Evolutionary conservation across 768 basidiomycete genomes (phyloP).

Genomic region (Sarcomyxa edulis): DNA sequence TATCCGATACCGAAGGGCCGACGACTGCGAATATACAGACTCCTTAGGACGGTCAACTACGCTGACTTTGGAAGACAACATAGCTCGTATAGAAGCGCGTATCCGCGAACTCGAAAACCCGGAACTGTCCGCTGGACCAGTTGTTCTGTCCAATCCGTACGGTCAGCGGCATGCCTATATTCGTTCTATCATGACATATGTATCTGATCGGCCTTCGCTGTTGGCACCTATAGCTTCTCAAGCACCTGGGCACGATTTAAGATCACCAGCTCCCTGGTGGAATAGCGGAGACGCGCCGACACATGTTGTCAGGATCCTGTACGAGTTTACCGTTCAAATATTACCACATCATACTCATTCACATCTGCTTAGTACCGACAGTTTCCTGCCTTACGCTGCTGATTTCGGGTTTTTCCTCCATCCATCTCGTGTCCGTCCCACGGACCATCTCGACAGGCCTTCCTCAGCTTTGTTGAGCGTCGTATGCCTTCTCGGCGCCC

Average conservation of each 20-base stretch:
- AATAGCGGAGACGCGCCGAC: too few species aligned
- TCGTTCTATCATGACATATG: constrained; percentile 11
- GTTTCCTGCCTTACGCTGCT: constrained; percentile 50
- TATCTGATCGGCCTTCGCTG: constrained; percentile 3
- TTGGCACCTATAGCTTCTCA: constrained; percentile 22
- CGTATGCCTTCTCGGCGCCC: constrained; percentile 49
- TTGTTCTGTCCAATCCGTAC: constrained; percentile 50
- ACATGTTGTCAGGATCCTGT: too few species aligned
- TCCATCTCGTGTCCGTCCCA: constrained; percentile 38
- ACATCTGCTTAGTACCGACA: constrained; percentile 42
- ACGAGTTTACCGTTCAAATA: too few species aligned
- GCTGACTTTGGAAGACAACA: constrained; percentile 53
- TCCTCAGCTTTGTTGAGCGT: constrained; percentile 43
- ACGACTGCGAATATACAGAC: constrained; percentile 71
- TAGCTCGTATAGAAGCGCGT: constrained; percentile 50
- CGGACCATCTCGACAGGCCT: constrained; percentile 42
- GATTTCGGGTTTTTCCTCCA: constrained; percentile 68
- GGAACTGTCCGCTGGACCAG: constrained; percentile 36
- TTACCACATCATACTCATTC: background rate
- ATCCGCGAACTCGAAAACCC: constrained; percentile 55
- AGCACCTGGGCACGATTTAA: constrained; percentile 33
- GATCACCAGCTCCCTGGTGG: too few species aligned
- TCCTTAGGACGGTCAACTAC: constrained; percentile 56
- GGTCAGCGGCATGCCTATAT: constrained; percentile 20
- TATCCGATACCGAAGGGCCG: constrained; percentile 48